Evolutionary conservation across 192 early-diverging fungal species (phyloP).

Genomic region (Coemansia sp.): DNA sequence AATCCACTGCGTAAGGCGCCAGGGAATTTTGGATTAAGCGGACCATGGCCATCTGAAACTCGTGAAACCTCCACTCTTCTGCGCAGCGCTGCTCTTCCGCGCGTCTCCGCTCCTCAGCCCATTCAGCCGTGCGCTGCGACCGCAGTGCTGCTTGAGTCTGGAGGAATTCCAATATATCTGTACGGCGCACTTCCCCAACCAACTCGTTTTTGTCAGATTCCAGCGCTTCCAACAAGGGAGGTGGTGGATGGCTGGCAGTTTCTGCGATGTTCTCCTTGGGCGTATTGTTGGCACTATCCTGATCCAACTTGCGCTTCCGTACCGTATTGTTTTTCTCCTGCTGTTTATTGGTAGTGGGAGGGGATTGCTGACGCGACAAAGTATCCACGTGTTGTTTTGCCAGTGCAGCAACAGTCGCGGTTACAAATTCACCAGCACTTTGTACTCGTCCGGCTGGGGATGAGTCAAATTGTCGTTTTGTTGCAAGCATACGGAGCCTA

Average conservation of each 20-base stretch:
- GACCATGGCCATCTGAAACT: constrained; percentile 53
- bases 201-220: constrained; percentile 16
- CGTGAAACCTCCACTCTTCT: constrained; percentile 50
- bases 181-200: constrained; percentile 26
- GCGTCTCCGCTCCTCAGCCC: constrained; percentile 32
- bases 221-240: neutral
- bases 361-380: neutral
- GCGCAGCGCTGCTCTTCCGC: constrained; percentile 33
- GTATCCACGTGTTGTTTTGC: neutral
- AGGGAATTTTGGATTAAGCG: constrained; percentile 28
- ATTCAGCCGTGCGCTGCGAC: constrained; percentile 30
- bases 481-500: neutral
- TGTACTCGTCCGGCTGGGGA: neutral
- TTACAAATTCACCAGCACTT: neutral
- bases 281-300: neutral
- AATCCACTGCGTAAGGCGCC: constrained; percentile 18
- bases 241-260: neutral
- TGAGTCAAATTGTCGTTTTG: neutral
- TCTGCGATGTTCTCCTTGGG: neutral
- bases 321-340: neutral
- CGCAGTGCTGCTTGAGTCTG: constrained; percentile 33
- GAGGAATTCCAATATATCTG: constrained; percentile 41
- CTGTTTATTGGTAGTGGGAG: neutral
- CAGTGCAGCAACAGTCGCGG: neutral
- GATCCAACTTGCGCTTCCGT: constrained; percentile 30